Conservation (phyloP, 139 green algal genomes). For the Diplosphaera chodatii region DNA sequence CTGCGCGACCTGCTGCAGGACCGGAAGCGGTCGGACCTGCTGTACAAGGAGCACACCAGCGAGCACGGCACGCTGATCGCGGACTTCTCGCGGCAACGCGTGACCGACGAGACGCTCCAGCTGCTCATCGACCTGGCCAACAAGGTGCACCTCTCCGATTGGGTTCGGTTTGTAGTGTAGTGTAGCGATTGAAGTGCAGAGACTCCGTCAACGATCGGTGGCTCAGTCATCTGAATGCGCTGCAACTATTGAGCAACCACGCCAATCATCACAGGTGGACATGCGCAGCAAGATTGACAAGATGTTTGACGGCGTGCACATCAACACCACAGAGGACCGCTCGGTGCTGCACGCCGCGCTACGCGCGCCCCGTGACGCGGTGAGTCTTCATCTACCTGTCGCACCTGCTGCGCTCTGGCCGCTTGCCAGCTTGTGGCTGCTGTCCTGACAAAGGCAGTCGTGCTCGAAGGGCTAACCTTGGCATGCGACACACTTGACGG, state of each 20-base stretch:
- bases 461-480: too few relatives aligned
- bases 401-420: too few relatives aligned
- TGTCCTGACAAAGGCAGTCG: too few relatives aligned
- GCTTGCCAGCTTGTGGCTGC: too few relatives aligned
- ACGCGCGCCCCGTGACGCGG: constrained; percentile 71
- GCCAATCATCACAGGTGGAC: constrained; percentile 17
- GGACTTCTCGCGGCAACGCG: constrained; percentile 87
- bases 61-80: constrained; percentile 83
- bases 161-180: too few relatives aligned
- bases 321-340: constrained; percentile 93
- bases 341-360: constrained; percentile 95
- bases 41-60: constrained; percentile 80
- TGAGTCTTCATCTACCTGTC: constrained; percentile 17
- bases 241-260: too few relatives aligned
- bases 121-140: constrained; percentile 67
- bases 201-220: too few relatives aligned
- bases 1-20: constrained; percentile 83
- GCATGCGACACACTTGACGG: too few relatives aligned
- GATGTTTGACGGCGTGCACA: constrained; percentile 93
- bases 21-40: constrained; percentile 51
- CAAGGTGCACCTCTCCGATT: constrained; percentile 12
- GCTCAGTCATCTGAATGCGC: too few relatives aligned
- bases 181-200: too few relatives aligned
- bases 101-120: constrained; percentile 82
- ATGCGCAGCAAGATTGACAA: constrained; percentile 87